A percentile compares a stretch with the other conserved stretches of the same genome.
phyloP scores from a whole-genome alignment of 1,284 basidiomycete species.

The Austroboletus novae-zelandiae region DNA sequence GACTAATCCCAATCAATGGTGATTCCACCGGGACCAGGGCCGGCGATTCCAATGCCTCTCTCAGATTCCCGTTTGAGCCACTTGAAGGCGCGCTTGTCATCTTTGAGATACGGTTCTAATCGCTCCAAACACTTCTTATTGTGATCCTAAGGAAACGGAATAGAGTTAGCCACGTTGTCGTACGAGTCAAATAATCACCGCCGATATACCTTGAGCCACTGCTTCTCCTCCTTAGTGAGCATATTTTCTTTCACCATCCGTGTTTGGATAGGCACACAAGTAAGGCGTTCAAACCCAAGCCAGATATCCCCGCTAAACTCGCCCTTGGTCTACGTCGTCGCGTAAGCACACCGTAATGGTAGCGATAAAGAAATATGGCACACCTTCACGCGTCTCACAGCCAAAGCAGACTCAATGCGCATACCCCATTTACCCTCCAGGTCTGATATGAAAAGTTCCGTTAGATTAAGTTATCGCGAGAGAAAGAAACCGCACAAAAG shows the following conservation, averaged over 20 bases:
- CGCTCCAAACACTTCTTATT: constrained; percentile 76
- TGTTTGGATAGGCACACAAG: constrained; percentile 92
- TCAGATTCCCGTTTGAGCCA: constrained; percentile 80
- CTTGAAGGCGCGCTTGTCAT: constrained; percentile 77
- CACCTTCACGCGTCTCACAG: constrained; percentile 68
- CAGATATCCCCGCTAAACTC: constrained; percentile 74
- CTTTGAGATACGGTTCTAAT: constrained; percentile 70
- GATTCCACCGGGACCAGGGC: constrained; percentile 58
- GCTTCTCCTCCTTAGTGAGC: constrained; percentile 82
- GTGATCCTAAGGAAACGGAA: constrained; percentile 56
- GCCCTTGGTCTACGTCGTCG: constrained; percentile 53
- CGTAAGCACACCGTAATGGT: constrained; percentile 7
- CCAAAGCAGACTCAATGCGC: constrained; percentile 83
- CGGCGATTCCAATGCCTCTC: constrained; percentile 65
- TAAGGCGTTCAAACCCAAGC: constrained; percentile 87
- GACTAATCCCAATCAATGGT: constrained; percentile 72
- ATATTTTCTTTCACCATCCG: constrained; percentile 84
- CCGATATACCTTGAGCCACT: constrained; percentile 77
- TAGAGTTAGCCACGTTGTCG: constrained; percentile 1
- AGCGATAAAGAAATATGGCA: constrained; percentile 26
- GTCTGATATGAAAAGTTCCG: constrained; percentile 44
- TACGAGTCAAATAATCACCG: constrained; percentile 13
- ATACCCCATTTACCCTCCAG: constrained; percentile 84
- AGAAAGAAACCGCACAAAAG: constrained; percentile 56
- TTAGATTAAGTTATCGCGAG: constrained; percentile 17